Evolutionary conservation across 345 rosid genomes (phyloP), one percentile per base, ranked within the genome.

Genomic region (Hibiscus syriacus): DNA sequence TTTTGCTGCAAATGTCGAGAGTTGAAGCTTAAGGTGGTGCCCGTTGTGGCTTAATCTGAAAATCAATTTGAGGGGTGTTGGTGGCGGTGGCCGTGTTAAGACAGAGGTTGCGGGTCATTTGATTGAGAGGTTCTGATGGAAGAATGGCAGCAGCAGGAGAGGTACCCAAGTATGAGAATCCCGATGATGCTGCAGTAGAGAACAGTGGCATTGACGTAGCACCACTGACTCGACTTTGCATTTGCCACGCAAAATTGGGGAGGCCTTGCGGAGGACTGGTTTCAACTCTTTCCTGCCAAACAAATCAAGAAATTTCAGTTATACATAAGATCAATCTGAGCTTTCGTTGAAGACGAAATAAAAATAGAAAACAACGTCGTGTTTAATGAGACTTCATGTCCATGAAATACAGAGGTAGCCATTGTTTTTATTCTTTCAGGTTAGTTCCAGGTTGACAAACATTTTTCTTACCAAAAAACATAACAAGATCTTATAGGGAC

Each of bases 151-250:
- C 82, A 54, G 87, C 54, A 63, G 74, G 85, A 20, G 85, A 83
- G 68, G 81, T 76, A 55, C 86, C 83, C 73, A 87, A 77, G 73
- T 67, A 81, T 66, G 97, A 87, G 98, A 92, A 92, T 92, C 98
- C 92, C 90, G 98, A 92, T 90, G 98, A 92, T 90, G 98, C 98
- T 92, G 98, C 98, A 82, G 90, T 72, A 41, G 96, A 78, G 73
- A 78, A 79, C 86, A 78, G 68, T 70, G 87, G 79, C 80, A 76
- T 43, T 76, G 88, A 77, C 34, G 77, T 71, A 64, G 80, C 75
- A 67, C 70, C n/a, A n/a, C 70, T 77, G 72, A 78, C 79, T 67
- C 80, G 88, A 72, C 83, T 77, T 70, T 80, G 86, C 83, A 72
- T 79, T 82, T 86, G 90, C 90, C 95, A 83, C 45, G 80, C 80